Base-by-base conservation (phyloP, 495 filamentous ascomycete species). In the Hypoxylon fragiforme region DNA sequence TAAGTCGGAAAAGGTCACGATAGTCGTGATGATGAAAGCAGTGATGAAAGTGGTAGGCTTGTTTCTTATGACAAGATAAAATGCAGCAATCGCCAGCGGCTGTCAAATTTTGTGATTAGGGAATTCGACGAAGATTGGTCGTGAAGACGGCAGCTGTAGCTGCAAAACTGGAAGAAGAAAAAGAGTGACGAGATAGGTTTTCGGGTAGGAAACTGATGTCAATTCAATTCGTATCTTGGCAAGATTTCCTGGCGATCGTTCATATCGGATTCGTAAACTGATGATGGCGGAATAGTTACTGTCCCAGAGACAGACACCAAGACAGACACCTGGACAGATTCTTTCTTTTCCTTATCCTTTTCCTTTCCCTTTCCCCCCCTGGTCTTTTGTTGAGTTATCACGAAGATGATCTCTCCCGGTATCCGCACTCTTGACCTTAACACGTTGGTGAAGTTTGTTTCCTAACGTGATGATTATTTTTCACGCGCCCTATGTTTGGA, bases 71-170 rank as follows among this genome's bases (percentile, higher is more conserved):
- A 36, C 42, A 36, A 36, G 55, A 37, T 46, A 43, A 40, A 21
- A 40, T n/a, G 35, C 37, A 47, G 55, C 43, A 53, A 37, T 59
- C 48, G 55, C 54, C 54, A 58, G 54, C 54, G 48, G 54, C 54
- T 58, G 49, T 52, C 35, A n/a, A 44, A 38, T 30, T 31, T 28
- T 28, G 24, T 4, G 24, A 28, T 28, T 9, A 4, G 24, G 41
- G 24, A 15, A 52, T 48, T 30, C 18, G 43, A 39, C 21, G 22
- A 48, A 35, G 42, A 53, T 48, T 11, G 31, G 48, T 35, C 36
- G 42, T 30, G 38, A 39, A 15, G 14, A 15, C 3, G 15, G 24
- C 22, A 35, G 31, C 43, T 51, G 14, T 4, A 37, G 31, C 31
- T 34, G 31, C n/a, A n/a, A n/a, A 44, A 13, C 31, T 42, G 13